Percentiles rank a stretch among this genome's conserved stretches.
These are phyloP conservation scores for Mycena galopus DNA, from an alignment of 768 basidiomycete species.

Conservation along the genomic window DNA sequence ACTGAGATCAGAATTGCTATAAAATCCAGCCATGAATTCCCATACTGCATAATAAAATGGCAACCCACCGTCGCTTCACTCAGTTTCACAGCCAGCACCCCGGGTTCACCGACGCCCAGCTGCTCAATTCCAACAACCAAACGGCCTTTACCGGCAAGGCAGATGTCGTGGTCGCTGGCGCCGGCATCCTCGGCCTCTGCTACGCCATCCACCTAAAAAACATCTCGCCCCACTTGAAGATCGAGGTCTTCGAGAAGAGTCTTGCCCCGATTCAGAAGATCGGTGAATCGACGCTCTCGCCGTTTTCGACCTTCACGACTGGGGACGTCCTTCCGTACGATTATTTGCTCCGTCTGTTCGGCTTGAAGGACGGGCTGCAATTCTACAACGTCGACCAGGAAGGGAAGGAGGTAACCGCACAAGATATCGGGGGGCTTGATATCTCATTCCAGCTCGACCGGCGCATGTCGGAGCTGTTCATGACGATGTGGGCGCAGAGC, in stretches of 20 bases:
- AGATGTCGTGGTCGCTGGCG: conserved; percentile 33
- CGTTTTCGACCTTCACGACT: conserved; percentile 24
- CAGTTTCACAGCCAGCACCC: conserved; percentile 10
- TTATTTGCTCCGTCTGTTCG: conserved; percentile 27
- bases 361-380: conserved; percentile 24
- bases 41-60: neutral
- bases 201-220: conserved; percentile 35
- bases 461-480: conserved; percentile 28
- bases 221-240: conserved; percentile 27
- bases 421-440: conserved; percentile 27
- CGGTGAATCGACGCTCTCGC: conserved; percentile 16
- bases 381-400: conserved; percentile 28
- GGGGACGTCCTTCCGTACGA: conserved; percentile 17
- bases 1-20: neutral
- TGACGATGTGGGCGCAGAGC: conserved; percentile 30
- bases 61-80: conserved; percentile 10
- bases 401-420: conserved; percentile 9
- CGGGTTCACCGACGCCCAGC: conserved; percentile 20
- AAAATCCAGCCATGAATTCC: neutral
- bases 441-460: conserved; percentile 28
- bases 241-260: conserved; percentile 33
- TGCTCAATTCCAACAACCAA: conserved; percentile 29
- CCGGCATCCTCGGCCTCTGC: conserved; percentile 32
- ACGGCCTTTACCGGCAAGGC: conserved; percentile 6
- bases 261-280: conserved; percentile 30